Evolutionary conservation across 495 filamentous ascomycete genomes (phyloP), one percentile per base, ranked within the genome.

Genomic region (Immersiella caudata): DNA sequence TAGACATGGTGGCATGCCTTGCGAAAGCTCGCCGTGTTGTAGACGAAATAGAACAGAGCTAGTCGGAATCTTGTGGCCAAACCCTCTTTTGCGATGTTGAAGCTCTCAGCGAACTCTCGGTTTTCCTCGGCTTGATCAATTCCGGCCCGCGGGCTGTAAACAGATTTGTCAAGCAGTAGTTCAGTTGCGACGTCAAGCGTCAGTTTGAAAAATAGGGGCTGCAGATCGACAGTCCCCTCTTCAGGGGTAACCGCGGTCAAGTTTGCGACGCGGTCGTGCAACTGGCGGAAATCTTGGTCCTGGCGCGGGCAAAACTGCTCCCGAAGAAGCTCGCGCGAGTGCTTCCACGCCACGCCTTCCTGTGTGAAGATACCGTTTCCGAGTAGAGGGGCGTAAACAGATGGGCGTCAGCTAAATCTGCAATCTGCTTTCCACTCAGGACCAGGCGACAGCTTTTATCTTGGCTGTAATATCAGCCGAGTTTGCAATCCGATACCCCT

Each of bases 291-390:
- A 46, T 79, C 70, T 22, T 73, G 65, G 33, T 73, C 68, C 54
- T 85, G 84, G 81, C 79, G 6, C 83, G 81, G 25, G 78, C 77
- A 64, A n/a, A 88, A 88, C 36, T 85, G 83, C 6, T 80, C 84
- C 0, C 83, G 81, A 18, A 88, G 78, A 1, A 73, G 66, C 14
- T 67, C 55, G 0, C 72, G 27, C 2, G 70, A 72, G 62, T 70
- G 65, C n/a, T 68, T 73, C 75, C 75, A 76, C n/a, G 69, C 60
- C 8, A 62, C 65, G 16, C 73, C 76, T 49, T 79, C 73, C 24
- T 79, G 72, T 9, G 76, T 80, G 52, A 77, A 78, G 49, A 77
- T 79, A 24, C 74, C 74, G 9, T 72, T 68, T 25, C 76, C 77
- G 9, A 78, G 62, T 7, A 79, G 68, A 26, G 77, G 75, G 0